Percentiles rank a stretch among this genome's conserved stretches.
phyloP scores from a whole-genome alignment of 2,329 filamentous ascomycete species.

The Colletotrichum plurivorum region DNA sequence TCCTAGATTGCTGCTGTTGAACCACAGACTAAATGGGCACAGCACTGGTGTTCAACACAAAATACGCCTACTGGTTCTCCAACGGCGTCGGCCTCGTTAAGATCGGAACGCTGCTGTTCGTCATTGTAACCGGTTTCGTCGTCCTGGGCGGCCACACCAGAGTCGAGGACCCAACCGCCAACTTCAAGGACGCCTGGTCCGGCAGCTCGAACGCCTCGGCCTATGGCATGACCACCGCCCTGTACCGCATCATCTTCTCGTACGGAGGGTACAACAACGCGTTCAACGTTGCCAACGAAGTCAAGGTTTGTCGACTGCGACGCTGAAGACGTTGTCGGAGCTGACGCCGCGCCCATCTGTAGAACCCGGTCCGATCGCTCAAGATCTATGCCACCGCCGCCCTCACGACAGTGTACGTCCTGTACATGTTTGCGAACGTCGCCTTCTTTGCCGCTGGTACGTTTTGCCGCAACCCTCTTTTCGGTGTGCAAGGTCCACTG shows the following conservation, averaged over 20 bases:
- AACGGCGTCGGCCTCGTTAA: constrained; percentile 72
- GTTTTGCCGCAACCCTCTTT: not conserved
- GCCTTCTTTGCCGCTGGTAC: constrained; percentile 69
- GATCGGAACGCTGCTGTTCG: constrained; percentile 53
- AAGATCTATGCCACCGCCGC: constrained; percentile 65
- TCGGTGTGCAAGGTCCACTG: not conserved
- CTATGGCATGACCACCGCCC: constrained; percentile 23
- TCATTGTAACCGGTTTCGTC: constrained; percentile 24
- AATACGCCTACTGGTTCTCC: constrained; percentile 67
- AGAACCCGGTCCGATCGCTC: constrained; percentile 70
- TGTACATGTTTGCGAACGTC: constrained; percentile 72
- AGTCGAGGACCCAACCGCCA: constrained; percentile 50
- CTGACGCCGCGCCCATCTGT: not conserved
- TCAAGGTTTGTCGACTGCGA: constrained; percentile 48
- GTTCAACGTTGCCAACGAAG: constrained; percentile 74
- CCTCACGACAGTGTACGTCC: constrained; percentile 63
- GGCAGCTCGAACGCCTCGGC: constrained; percentile 23
- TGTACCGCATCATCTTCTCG: constrained; percentile 33
- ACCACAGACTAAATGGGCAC: not conserved
- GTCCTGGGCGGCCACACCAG: constrained; percentile 23
- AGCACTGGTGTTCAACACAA: constrained; percentile 57
- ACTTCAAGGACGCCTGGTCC: constrained; percentile 49
- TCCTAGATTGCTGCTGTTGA: not conserved
- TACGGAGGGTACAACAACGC: constrained; percentile 67
- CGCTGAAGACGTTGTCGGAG: not conserved